phyloP scores from a whole-genome alignment of 2,329 filamentous ascomycete genomes.

The Alternaria dauci region DNA sequence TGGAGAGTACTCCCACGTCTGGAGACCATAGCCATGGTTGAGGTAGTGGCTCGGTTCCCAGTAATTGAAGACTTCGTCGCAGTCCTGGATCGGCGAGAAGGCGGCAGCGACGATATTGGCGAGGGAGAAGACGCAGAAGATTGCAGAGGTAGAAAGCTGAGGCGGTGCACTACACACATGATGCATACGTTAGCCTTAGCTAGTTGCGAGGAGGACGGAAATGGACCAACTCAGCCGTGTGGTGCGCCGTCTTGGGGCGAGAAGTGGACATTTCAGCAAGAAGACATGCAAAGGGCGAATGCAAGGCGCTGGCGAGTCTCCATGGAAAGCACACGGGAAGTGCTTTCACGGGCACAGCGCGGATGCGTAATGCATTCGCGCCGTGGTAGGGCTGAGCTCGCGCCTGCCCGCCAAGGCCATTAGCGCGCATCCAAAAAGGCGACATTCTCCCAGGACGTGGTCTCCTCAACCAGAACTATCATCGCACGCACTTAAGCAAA shows the following conservation, averaged over 20 bases:
- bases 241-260: conserved; percentile 7
- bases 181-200: conserved; percentile 12
- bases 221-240: conserved; percentile 1
- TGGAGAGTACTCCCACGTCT: conserved; percentile 99
- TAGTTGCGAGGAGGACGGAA: background rate
- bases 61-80: conserved; percentile 99
- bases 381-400: conserved; percentile 34
- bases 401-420: conserved; percentile 28
- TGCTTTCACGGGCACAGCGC: conserved; percentile 1
- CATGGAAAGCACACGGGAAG: background rate
- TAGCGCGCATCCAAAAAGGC: conserved; percentile 41
- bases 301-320: background rate
- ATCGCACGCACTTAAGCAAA: conserved; percentile 39
- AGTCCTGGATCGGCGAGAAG: conserved; percentile 93
- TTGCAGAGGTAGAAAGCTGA: conserved; percentile 71
- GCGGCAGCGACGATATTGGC: conserved; percentile 79
- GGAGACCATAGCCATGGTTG: conserved; percentile 87
- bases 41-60: conserved; percentile 98
- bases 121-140: conserved; percentile 81
- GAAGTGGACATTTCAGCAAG: conserved; percentile 4
- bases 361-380: conserved; percentile 12
- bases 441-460: conserved; percentile 27
- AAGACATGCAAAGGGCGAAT: background rate
- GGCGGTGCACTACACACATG: conserved; percentile 42
- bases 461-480: conserved; percentile 28